These are phyloP conservation scores for Leccinum ochraceum DNA, from an alignment of 768 basidiomycete genomes.

Conservation along the genomic window DNA sequence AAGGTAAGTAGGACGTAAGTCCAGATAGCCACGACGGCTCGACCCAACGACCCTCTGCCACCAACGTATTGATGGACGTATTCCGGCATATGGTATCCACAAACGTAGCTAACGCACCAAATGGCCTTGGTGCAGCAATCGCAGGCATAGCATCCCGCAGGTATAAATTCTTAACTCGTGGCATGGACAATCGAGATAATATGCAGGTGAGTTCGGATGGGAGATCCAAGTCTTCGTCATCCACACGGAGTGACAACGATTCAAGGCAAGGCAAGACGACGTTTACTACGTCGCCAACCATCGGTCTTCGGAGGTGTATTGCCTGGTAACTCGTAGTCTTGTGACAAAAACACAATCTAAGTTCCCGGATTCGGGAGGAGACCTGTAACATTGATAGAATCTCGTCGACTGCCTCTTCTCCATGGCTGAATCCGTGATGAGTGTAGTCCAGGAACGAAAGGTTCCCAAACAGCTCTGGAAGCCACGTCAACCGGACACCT, in stretches of 20 bases:
- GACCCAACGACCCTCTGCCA: conserved; percentile 31
- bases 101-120: conserved; percentile 40
- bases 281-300: conserved; percentile 31
- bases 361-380: conserved; percentile 51
- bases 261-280: conserved; percentile 48
- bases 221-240: conserved; percentile 59
- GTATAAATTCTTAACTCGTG: conserved; percentile 47
- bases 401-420: conserved; percentile 56
- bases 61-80: conserved; percentile 14
- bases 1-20: conserved; percentile 17
- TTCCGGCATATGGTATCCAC: conserved; percentile 7
- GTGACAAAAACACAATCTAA: conserved; percentile 56
- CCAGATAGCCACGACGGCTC: conserved; percentile 15
- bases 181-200: conserved; percentile 50
- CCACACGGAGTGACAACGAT: conserved; percentile 50
- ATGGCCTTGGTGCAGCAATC: conserved; percentile 26
- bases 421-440: conserved; percentile 67
- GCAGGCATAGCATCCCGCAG: conserved; percentile 43
- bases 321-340: conserved; percentile 28
- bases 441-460: conserved; percentile 68
- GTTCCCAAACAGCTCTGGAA: conserved; percentile 60
- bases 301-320: conserved; percentile 12
- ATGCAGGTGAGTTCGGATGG: conserved; percentile 59
- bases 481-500: conserved; percentile 64
- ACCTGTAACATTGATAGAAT: conserved; percentile 58